Conservation (phyloP, 306 rosid species). For the Lotus japonicus region DNA sequence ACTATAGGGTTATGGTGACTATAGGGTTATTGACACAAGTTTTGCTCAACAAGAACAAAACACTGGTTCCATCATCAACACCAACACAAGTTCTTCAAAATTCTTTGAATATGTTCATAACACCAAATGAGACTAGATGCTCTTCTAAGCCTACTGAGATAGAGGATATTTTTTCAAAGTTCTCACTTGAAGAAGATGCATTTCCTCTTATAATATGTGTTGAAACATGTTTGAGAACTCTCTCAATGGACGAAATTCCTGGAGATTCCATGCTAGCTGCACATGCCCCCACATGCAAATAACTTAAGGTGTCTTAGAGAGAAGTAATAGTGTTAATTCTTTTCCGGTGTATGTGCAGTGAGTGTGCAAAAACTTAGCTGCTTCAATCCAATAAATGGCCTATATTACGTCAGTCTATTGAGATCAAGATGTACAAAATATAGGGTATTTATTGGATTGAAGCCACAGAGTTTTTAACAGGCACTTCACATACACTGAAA, state of each 20-base stretch:
- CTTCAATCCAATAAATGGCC: slow-evolving; percentile 84
- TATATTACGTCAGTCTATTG: slow-evolving; percentile 84
- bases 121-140: too few relatives aligned
- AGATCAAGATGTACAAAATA: slow-evolving; percentile 68
- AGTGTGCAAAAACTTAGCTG: slow-evolving; percentile 72
- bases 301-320: slow-evolving; percentile 75
- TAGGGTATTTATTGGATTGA: slow-evolving; percentile 87
- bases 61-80: too few relatives aligned
- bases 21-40: too few relatives aligned
- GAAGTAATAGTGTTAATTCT: slow-evolving; percentile 35
- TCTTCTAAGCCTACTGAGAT: too few relatives aligned
- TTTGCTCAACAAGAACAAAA: too few relatives aligned
- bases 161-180: slow-evolving; percentile 85
- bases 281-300: slow-evolving; percentile 70
- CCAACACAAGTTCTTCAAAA: too few relatives aligned
- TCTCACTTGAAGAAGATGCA: slow-evolving; percentile 66
- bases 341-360: slow-evolving; percentile 91
- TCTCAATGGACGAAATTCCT: slow-evolving; percentile 31
- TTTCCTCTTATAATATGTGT: slow-evolving; percentile 86
- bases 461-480: slow-evolving; percentile 66
- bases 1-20: too few relatives aligned
- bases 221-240: slow-evolving; percentile 39
- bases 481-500: slow-evolving; percentile 86
- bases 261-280: slow-evolving; percentile 34
- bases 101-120: too few relatives aligned